Conservation (phyloP, 2,329 filamentous ascomycete species). For the Annulohypoxylon truncatum region DNA sequence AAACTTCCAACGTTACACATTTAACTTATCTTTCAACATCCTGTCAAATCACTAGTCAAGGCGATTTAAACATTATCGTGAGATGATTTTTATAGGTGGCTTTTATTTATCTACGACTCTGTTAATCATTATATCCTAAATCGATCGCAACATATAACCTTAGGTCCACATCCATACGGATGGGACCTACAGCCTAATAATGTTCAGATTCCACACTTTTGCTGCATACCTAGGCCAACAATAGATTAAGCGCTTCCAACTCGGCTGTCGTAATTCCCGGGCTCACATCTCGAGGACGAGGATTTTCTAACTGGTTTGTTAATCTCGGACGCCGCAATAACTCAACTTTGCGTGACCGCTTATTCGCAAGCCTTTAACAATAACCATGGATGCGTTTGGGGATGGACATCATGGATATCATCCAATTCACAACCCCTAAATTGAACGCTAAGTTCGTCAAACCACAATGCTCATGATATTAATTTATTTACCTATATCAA, state of each 20-base stretch:
- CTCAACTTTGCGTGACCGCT: slow-evolving; percentile 13
- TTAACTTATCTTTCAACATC: background rate
- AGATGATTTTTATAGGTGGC: slow-evolving; percentile 8
- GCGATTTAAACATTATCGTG: background rate
- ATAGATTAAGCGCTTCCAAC: slow-evolving; percentile 31
- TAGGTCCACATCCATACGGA: no score
- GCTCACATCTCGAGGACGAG: slow-evolving; percentile 5
- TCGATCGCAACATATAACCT: slow-evolving; percentile 1
- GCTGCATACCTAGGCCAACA: background rate
- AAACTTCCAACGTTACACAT: background rate
- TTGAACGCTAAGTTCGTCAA: slow-evolving; percentile 2
- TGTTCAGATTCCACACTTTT: background rate
- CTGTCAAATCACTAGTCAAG: background rate
- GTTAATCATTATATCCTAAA: background rate
- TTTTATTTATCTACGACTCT: background rate
- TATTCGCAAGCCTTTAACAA: slow-evolving; percentile 10
- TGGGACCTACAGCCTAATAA: no score
- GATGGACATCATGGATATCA: slow-evolving; percentile 21
- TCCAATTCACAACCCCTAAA: slow-evolving; percentile 3
- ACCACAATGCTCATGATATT: slow-evolving; percentile 2
- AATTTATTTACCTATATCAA: slow-evolving; percentile 12
- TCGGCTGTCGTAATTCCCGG: slow-evolving; percentile 22
- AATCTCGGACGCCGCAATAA: slow-evolving; percentile 22
- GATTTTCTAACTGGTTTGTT: slow-evolving; percentile 30
- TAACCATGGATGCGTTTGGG: slow-evolving; percentile 11